phyloP scores from a whole-genome alignment of 164 flowering plant species.

The Protea cynaroides region DNA sequence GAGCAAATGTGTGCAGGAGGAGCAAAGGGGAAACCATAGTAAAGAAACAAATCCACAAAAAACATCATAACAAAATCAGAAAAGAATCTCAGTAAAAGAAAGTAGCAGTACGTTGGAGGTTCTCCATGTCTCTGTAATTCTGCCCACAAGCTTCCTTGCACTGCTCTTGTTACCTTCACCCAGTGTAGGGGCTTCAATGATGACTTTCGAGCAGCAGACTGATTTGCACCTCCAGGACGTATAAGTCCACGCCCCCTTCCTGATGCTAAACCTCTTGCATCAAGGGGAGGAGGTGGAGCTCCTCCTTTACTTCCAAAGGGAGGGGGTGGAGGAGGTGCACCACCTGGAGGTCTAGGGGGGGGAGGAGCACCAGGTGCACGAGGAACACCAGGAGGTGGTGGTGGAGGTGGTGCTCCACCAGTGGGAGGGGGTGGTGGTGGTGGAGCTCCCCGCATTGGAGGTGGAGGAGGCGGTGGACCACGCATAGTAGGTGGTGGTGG shows the following conservation, averaged over 20 bases:
- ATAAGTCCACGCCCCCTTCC: conserved; percentile 68
- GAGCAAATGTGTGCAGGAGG: not conserved
- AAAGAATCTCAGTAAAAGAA: conserved; percentile 1
- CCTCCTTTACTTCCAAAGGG: conserved; percentile 38
- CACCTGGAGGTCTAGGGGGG: conserved; percentile 23
- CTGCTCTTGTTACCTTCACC: conserved; percentile 89
- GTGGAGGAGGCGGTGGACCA: conserved; percentile 28
- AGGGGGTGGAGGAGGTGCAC: conserved; percentile 46
- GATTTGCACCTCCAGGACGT: conserved; percentile 30
- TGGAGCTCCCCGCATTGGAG: conserved; percentile 18
- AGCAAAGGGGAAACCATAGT: not conserved
- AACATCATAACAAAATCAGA: not conserved
- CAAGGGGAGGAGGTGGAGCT: conserved; percentile 13
- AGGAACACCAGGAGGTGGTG: conserved; percentile 31
- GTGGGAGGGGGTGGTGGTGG: conserved; percentile 34
- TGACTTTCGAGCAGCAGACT: conserved; percentile 47
- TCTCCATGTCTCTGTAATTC: conserved; percentile 79
- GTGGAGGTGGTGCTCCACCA: conserved; percentile 32
- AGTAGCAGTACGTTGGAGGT: conserved; percentile 50
- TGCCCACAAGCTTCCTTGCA: conserved; percentile 98
- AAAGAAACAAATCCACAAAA: not conserved
- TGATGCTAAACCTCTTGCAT: conserved; percentile 20
- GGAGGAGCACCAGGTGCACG: conserved; percentile 14
- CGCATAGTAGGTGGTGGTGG: conserved; percentile 23
- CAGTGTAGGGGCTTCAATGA: conserved; percentile 89